These are phyloP conservation scores for Amanita molliuscula DNA, from an alignment of 768 basidiomycete species.

Conservation along the genomic window DNA sequence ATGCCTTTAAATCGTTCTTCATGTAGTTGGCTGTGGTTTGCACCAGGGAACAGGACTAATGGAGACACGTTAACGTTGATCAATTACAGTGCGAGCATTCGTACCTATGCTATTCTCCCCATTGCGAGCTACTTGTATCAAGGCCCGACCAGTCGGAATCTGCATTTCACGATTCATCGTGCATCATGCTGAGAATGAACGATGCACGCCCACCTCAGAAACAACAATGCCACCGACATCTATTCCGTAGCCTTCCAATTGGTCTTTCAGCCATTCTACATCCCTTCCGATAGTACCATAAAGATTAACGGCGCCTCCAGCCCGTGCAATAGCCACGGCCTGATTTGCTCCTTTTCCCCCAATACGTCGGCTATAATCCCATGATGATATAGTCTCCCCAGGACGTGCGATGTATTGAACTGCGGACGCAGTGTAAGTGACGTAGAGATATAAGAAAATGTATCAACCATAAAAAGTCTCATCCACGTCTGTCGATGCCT, in stretches of 20 bases:
- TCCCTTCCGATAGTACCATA: slow-evolving; percentile 47
- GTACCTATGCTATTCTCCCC: slow-evolving; percentile 58
- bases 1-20: slow-evolving; percentile 15
- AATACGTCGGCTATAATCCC: slow-evolving; percentile 32
- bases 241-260: slow-evolving; percentile 29
- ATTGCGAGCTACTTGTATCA: slow-evolving; percentile 45
- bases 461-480: slow-evolving; percentile 45
- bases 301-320: slow-evolving; percentile 36
- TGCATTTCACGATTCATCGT: no score
- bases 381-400: slow-evolving; percentile 51
- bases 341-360: slow-evolving; percentile 63
- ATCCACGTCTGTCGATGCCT: slow-evolving; percentile 31
- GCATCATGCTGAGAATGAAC: neutral
- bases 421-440: slow-evolving; percentile 12
- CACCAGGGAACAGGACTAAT: slow-evolving; percentile 47
- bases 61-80: neutral
- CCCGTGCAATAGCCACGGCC: slow-evolving; percentile 44
- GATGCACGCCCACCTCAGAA: slow-evolving; percentile 22
- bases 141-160: slow-evolving; percentile 47
- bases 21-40: slow-evolving; percentile 37
- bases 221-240: slow-evolving; percentile 26
- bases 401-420: slow-evolving; percentile 44
- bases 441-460: neutral
- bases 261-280: slow-evolving; percentile 35
- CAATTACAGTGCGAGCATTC: slow-evolving; percentile 9